These are phyloP conservation scores for Zymoseptoria passerinii DNA, from an alignment of 2,329 filamentous ascomycete genomes.

Conservation along the genomic window DNA sequence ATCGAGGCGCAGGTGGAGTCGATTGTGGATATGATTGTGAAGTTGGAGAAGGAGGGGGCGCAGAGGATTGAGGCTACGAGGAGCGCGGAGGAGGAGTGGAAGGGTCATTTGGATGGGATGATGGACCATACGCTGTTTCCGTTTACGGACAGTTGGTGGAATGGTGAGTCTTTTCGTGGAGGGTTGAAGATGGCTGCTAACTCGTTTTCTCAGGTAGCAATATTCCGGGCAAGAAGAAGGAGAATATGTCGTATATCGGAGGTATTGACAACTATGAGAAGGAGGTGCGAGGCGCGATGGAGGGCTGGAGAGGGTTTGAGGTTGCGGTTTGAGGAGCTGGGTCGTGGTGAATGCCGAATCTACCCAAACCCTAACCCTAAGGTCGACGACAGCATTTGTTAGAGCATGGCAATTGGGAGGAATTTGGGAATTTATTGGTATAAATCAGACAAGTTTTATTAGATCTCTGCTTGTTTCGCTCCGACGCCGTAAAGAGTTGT, in stretches of 20 bases:
- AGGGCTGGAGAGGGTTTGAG: conserved; percentile 28
- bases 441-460: too few relatives aligned
- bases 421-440: not conserved
- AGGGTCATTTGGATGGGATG: conserved; percentile 17
- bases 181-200: too few relatives aligned
- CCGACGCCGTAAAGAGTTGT: too few relatives aligned
- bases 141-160: conserved; percentile 28
- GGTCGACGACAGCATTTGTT: not conserved
- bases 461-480: too few relatives aligned
- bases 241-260: conserved; percentile 36
- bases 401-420: too few relatives aligned
- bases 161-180: conserved; percentile 35
- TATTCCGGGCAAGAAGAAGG: conserved; percentile 30
- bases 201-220: not conserved
- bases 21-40: conserved; percentile 36
- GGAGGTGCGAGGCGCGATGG: conserved; percentile 32
- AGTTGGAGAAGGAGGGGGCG: conserved; percentile 32
- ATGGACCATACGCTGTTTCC: conserved; percentile 22
- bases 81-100: conserved; percentile 36
- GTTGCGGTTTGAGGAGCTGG: conserved; percentile 7
- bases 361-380: not conserved
- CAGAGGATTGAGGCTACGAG: conserved; percentile 34
- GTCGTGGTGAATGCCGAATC: not conserved
- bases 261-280: conserved; percentile 32
- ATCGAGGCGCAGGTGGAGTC: conserved; percentile 38